These are phyloP conservation scores for Bremia lactucae DNA, from an alignment of 352 stramenopile species.

Conservation along the genomic window DNA sequence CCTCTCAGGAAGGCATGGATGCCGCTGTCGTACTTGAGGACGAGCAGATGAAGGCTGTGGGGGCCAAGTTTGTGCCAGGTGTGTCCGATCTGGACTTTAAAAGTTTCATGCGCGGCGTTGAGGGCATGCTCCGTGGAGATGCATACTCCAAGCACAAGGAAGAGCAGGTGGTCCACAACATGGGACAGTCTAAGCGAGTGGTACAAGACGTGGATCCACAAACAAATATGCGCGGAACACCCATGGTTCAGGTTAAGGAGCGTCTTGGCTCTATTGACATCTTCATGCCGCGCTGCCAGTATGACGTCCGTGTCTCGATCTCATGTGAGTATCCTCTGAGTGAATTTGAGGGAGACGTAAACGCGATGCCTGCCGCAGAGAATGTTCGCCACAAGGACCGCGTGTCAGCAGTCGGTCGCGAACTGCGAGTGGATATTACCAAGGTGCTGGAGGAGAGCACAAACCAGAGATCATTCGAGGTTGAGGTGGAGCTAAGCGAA, in stretches of 20 bases:
- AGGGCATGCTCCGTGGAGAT: slow-evolving; percentile 59
- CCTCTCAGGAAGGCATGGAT: slow-evolving; percentile 58
- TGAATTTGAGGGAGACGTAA: slow-evolving; percentile 44
- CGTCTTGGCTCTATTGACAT: slow-evolving; percentile 76
- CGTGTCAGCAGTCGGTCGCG: slow-evolving; percentile 59
- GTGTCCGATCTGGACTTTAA: slow-evolving; percentile 65
- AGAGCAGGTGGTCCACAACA: slow-evolving; percentile 72
- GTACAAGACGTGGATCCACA: slow-evolving; percentile 64
- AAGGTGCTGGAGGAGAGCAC: slow-evolving; percentile 72
- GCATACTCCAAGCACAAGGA: slow-evolving; percentile 65
- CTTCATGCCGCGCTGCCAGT: slow-evolving; percentile 78
- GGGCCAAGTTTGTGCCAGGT: slow-evolving; percentile 72
- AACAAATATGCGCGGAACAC: slow-evolving; percentile 31
- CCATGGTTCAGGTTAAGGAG: slow-evolving; percentile 71
- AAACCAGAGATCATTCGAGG: slow-evolving; percentile 61
- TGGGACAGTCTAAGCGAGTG: slow-evolving; percentile 64
- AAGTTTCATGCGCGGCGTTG: slow-evolving; percentile 47
- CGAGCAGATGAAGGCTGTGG: slow-evolving; percentile 63
- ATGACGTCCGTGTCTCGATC: slow-evolving; percentile 77
- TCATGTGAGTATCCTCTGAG: slow-evolving; percentile 68
- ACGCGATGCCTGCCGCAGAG: slow-evolving; percentile 57
- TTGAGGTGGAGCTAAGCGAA: slow-evolving; percentile 68
- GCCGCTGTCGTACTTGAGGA: slow-evolving; percentile 64
- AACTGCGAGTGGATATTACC: slow-evolving; percentile 77
- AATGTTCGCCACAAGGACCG: slow-evolving; percentile 66